Percentiles rank a stretch among this genome's conserved stretches.
Evolutionary conservation across 805 yeast genomes (phyloP).

Genomic region (Candida parachauliodes): DNA sequence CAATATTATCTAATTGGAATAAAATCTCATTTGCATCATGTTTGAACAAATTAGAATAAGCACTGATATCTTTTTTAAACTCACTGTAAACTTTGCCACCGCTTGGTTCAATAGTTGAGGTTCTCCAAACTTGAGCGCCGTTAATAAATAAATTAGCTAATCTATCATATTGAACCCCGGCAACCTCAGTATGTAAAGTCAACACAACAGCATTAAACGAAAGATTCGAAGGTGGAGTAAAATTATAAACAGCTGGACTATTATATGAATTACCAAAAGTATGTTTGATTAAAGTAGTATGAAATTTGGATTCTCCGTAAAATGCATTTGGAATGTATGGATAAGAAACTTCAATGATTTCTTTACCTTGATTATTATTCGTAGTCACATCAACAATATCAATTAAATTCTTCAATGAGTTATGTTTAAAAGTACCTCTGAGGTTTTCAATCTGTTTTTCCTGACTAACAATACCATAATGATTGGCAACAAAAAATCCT

Average conservation of each 20-base stretch:
- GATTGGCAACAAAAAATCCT: neutral
- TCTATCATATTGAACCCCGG: constrained; percentile 64
- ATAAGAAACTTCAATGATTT: constrained; percentile 1
- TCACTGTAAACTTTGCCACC: constrained; percentile 42
- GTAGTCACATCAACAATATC: neutral
- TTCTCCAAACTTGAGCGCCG: constrained; percentile 75
- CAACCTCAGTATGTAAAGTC: constrained; percentile 48
- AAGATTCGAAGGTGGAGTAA: constrained; percentile 40
- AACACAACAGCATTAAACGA: constrained; percentile 52
- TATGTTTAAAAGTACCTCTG: neutral
- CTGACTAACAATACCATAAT: neutral
- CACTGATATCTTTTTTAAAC: constrained; percentile 61
- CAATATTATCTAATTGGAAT: constrained; percentile 64
- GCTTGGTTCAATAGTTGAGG: constrained; percentile 69
- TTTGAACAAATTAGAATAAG: constrained; percentile 49
- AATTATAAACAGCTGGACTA: constrained; percentile 40
- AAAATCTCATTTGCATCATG: constrained; percentile 36
- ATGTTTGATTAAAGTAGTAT: constrained; percentile 39
- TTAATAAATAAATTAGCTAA: constrained; percentile 59
- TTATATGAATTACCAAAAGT: constrained; percentile 64
- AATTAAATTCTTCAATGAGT: neutral
- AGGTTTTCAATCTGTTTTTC: neutral
- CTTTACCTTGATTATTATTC: neutral
- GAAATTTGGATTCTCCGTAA: constrained; percentile 35
- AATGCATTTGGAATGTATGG: constrained; percentile 5